Base-by-base conservation (phyloP, 768 basidiomycete genomes). In the Sarcodon aspratus region DNA sequence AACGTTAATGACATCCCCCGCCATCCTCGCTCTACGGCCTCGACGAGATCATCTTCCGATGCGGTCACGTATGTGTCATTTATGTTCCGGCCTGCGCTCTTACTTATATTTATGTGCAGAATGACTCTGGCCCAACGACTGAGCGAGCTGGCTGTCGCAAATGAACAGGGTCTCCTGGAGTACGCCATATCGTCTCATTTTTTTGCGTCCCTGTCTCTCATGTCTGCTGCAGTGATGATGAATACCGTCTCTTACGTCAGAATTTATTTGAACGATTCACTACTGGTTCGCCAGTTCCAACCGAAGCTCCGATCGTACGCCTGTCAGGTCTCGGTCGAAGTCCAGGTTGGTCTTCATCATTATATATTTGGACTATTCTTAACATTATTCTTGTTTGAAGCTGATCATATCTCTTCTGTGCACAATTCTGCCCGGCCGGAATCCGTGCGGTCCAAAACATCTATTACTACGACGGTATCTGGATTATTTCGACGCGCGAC, bases 241-340 rank as follows among this genome's bases (percentile, higher is more conserved):
- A 89, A 60, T 91, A 91, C 61, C 80, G 88, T 46, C 63, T 91
- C 38, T 73, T 92, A 10, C 80, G 89, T 40, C 87, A 89, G 63
- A 87, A 82, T 59, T 69, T 92, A 36, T 91, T 92, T 55, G 85
- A 90, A 61, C 77, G 89, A 47, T 78, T 87, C 57, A 73, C 85
- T 12, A 76, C 67, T 52, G 72, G 69, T 46, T 67, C 76, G 21
- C 59, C 67, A 8, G 70, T 85, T 17, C 84, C 85, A 6, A 69
- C 72, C 36, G 86, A 89, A 61, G 62, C 59, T 9, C 69, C 86
- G 18, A 60, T 86, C 38, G 78, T 86, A 40, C 81, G 82, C 36
- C 69, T 76, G 53, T 61, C 70, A 37, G 48, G 46, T 33, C 45
- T 45, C 18, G 49, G 44, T n/a, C 37, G 33, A 18, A 27, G 8